These are phyloP conservation scores for Trichoderma gracile DNA, from an alignment of 2,329 filamentous ascomycete species.

Conservation along the genomic window DNA sequence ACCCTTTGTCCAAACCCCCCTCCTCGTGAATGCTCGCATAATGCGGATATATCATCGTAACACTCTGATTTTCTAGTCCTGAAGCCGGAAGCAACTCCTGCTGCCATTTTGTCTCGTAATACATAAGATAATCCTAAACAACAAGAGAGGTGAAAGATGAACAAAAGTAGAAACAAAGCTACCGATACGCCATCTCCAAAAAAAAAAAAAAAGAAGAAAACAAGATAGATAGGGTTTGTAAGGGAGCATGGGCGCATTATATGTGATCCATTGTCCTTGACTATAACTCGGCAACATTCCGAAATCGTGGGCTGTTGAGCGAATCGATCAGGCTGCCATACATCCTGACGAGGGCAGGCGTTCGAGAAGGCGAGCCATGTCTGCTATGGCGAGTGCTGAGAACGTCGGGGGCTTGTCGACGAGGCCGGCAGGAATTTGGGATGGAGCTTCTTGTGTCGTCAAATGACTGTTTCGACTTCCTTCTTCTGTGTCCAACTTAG, in stretches of 20 bases:
- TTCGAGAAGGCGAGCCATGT: conserved; percentile 1
- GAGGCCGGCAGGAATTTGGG: not conserved
- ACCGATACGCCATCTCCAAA: conserved; percentile 22
- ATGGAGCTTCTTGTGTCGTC: not conserved
- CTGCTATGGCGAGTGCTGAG: not conserved
- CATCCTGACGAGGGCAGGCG: not conserved
- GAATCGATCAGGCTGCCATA: not conserved
- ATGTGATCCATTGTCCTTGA: conserved; percentile 16
- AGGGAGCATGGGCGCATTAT: conserved; percentile 14
- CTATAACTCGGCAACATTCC: not conserved
- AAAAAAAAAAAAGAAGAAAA: not conserved
- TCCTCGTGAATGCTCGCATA: conserved; percentile 23
- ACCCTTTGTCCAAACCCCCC: conserved; percentile 20
- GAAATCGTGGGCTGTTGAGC: not conserved
- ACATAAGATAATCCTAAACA: conserved; percentile 18
- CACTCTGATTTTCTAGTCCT: conserved; percentile 1
- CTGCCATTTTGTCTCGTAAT: conserved; percentile 13
- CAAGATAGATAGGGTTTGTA: not conserved
- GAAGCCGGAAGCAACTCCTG: conserved; percentile 12
- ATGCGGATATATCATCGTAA: conserved; percentile 1
- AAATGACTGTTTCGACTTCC: not conserved
- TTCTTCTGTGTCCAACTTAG: conserved; percentile 7
- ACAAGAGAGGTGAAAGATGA: not conserved
- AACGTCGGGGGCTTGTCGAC: not conserved
- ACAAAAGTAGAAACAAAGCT: not conserved